Evolutionary conservation across 352 stramenopile species (phyloP).

Genomic region (Thraustotheca clavata): DNA sequence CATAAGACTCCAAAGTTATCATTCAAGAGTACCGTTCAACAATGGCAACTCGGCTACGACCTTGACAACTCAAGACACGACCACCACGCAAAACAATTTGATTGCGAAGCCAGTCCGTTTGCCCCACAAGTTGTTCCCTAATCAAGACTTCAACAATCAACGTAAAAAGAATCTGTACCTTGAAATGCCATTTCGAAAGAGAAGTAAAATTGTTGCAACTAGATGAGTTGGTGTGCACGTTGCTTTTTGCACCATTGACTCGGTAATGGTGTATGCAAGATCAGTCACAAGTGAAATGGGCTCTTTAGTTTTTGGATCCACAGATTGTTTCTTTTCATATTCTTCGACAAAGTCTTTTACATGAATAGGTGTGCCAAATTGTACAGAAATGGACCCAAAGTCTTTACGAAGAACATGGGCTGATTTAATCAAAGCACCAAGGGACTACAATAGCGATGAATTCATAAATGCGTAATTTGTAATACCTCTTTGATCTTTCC

Average conservation of each 20-base stretch:
- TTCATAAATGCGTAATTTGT: not conserved
- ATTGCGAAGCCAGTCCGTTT: slow-evolving; percentile 60
- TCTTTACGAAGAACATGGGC: slow-evolving; percentile 62
- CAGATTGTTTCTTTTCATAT: not conserved
- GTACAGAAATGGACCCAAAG: slow-evolving; percentile 73
- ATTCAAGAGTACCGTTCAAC: slow-evolving; percentile 31
- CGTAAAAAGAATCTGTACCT: slow-evolving; percentile 18
- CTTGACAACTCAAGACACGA: slow-evolving; percentile 60
- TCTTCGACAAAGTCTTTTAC: slow-evolving; percentile 36
- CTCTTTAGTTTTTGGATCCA: slow-evolving; percentile 15
- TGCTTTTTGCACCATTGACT: slow-evolving; percentile 51
- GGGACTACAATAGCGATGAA: slow-evolving; percentile 28
- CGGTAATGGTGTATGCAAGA: slow-evolving; percentile 66
- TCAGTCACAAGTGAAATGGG: slow-evolving; percentile 42
- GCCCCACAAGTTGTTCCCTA: slow-evolving; percentile 42
- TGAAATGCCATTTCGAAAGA: slow-evolving; percentile 72
- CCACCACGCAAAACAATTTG: slow-evolving; percentile 64
- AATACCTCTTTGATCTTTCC: slow-evolving; percentile 69
- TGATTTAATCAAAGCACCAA: slow-evolving; percentile 57
- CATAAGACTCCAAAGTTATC: not conserved
- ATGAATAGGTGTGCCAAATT: slow-evolving; percentile 63
- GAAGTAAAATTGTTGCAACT: slow-evolving; percentile 59
- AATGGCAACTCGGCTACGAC: slow-evolving; percentile 49
- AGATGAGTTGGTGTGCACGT: slow-evolving; percentile 71
- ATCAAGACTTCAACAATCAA: not conserved